phyloP scores from a whole-genome alignment of 139 green algal genomes.

The Picochlorum sp. region DNA sequence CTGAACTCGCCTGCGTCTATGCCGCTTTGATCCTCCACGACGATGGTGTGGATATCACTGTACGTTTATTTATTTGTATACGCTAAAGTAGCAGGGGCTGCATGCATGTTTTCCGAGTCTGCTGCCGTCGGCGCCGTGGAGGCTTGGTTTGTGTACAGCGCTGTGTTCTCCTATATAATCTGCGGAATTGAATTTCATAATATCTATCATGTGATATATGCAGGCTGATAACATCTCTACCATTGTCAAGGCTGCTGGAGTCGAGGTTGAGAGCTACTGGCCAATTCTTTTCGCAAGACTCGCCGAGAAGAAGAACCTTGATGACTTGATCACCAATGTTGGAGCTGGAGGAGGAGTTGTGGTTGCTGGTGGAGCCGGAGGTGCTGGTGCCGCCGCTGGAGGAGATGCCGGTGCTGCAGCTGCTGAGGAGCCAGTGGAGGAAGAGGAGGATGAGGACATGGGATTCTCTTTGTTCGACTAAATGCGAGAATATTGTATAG shows the following conservation, averaged over 20 bases:
- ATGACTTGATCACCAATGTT: constrained; percentile 95
- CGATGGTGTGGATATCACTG: constrained; percentile 87
- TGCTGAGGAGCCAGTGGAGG: constrained; percentile 73
- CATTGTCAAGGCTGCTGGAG: constrained; percentile 78
- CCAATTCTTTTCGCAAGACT: constrained; percentile 93
- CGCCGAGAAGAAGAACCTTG: constrained; percentile 85
- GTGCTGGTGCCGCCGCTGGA: constrained; percentile 41
- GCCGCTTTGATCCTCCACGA: constrained; percentile 93
- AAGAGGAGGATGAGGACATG: constrained; percentile 84
- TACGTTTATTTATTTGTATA: constrained; percentile 24
- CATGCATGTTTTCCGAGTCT: too few relatives aligned
- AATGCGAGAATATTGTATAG: constrained; percentile 9
- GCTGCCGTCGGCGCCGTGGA: background rate
- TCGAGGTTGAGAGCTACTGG: constrained; percentile 95
- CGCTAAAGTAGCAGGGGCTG: background rate
- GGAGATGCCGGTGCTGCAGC: constrained; percentile 59
- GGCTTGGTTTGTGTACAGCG: background rate
- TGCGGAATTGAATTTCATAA: background rate
- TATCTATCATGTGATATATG: background rate
- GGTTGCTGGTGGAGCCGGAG: constrained; percentile 44
- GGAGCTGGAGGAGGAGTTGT: constrained; percentile 63
- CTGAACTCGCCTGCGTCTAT: constrained; percentile 92
- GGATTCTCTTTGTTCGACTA: constrained; percentile 81
- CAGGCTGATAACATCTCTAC: constrained; percentile 89
- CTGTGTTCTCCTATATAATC: background rate